Evolutionary conservation across 1,284 basidiomycete species (phyloP).

Genomic region (Meripilus lineatus): DNA sequence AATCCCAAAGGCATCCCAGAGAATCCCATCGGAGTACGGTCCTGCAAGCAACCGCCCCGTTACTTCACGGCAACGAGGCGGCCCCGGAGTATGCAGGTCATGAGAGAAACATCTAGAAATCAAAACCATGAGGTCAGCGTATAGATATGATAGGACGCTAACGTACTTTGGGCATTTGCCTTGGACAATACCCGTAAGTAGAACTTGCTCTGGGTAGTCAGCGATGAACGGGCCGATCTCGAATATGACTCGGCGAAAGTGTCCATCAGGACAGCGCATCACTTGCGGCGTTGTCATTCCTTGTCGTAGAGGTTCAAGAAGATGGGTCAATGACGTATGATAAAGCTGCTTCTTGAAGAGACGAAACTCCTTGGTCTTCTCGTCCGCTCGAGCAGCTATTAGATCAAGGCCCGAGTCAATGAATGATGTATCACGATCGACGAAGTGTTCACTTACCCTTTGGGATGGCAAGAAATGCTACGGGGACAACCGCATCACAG

Average conservation of each 20-base stretch:
- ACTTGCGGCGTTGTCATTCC: constrained; percentile 20
- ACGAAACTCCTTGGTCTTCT: constrained; percentile 11
- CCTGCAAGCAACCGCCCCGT: neutral
- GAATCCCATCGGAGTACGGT: neutral
- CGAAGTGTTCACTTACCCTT: too few relatives aligned
- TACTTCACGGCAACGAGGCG: neutral
- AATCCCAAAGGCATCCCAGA: too few relatives aligned
- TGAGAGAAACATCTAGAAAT: neutral
- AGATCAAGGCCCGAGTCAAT: too few relatives aligned
- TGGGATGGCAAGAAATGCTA: too few relatives aligned
- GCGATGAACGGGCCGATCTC: constrained; percentile 26
- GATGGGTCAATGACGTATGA: constrained; percentile 13
- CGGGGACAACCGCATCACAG: too few relatives aligned
- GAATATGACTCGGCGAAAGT: constrained; percentile 18
- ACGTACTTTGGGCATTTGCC: constrained; percentile 25
- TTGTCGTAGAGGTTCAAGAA: constrained; percentile 14
- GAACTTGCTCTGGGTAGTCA: constrained; percentile 26
- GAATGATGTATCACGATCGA: too few relatives aligned
- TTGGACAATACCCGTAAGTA: constrained; percentile 20
- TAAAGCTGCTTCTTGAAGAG: constrained; percentile 18
- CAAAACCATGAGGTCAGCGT: too few relatives aligned
- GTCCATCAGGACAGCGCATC: constrained; percentile 18
- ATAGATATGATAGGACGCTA: too few relatives aligned
- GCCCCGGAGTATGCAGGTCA: too few relatives aligned
- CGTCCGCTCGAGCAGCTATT: constrained; percentile 13